phyloP scores from a whole-genome alignment of 1,139 yeast genomes.

The Saccharomyces hybrid region DNA sequence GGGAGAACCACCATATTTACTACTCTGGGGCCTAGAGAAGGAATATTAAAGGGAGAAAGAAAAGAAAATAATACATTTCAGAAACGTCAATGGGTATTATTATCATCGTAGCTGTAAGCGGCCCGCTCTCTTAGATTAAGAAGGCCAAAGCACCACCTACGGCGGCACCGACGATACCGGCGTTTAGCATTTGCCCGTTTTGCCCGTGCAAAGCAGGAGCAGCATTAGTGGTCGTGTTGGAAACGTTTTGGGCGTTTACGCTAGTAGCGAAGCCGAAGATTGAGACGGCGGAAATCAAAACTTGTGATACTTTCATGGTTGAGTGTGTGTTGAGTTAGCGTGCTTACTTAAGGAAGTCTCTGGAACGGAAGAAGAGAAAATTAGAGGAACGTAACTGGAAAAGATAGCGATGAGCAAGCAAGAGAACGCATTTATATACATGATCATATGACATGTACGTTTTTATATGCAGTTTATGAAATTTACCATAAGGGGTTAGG shows the following conservation, averaged over 20 bases:
- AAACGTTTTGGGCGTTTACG: conserved; percentile 3
- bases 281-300: neutral
- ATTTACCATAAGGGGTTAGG: neutral
- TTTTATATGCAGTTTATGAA: neutral
- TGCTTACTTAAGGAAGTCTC: neutral
- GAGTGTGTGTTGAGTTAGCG: neutral
- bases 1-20: neutral
- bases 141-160: conserved; percentile 27
- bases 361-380: neutral
- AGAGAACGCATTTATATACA: neutral
- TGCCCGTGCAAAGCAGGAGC: conserved; percentile 4
- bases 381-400: neutral
- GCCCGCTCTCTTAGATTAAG: conserved; percentile 12
- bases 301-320: neutral
- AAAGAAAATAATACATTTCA: neutral
- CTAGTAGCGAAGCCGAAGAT: neutral
- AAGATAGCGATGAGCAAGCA: neutral
- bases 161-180: conserved; percentile 22
- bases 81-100: neutral
- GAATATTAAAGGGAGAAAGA: neutral
- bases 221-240: conserved; percentile 11
- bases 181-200: conserved; percentile 11
- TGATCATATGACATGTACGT: neutral
- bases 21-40: neutral
- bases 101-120: neutral